Base-by-base conservation (phyloP, 495 filamentous ascomycete species). In the Xylaria sp. region DNA sequence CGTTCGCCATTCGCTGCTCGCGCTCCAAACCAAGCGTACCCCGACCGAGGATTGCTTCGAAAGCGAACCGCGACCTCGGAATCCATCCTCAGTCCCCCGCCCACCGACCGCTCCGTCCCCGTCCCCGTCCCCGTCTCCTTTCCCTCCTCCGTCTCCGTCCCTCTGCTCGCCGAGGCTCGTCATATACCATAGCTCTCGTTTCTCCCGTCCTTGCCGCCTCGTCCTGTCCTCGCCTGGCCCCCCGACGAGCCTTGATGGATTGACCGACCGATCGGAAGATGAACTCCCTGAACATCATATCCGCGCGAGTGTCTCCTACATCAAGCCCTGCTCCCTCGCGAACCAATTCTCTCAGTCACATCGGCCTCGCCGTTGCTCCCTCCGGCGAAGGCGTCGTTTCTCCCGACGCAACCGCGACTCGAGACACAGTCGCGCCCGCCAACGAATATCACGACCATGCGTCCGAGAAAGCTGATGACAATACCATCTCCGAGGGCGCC, bases 231-330 rank as follows among this genome's bases (percentile, higher is more conserved):
- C 61, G 26, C 69, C 43, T 33, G 72, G 70, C 71, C 69, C 71
- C 44, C 58, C 29, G 70, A 74, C 71, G 73, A 66, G 73, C 64
- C 77, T 82, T 82, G 82, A 89, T 91, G 88, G 84, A 86, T 84
- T 80, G 78, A 62, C 75, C 75, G 69, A 70, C 73, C 66, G 53
- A 74, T 68, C 70, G 70, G 84, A 94, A 90, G 84, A 99, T 99
- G 95, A 98, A 98, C 91, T 97, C 95, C 77, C 84, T 98, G 85
- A 97, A 97, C 82, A 92, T 97, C 80, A 87, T 99, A 80, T 97
- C 93, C 73, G 88, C 93, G 79, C 90, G 92, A 84, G 93, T 96
- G 69, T 88, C 87, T 73, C 87, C 86, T 71, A 78, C 86, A 57
- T 79, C 86, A 72, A 88, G 85, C 75, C 84, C 85, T 17, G 78